Evolutionary conservation across 495 filamentous ascomycete genomes (phyloP), one percentile per base, ranked within the genome.

Genomic region (Penicillium crystallinum): DNA sequence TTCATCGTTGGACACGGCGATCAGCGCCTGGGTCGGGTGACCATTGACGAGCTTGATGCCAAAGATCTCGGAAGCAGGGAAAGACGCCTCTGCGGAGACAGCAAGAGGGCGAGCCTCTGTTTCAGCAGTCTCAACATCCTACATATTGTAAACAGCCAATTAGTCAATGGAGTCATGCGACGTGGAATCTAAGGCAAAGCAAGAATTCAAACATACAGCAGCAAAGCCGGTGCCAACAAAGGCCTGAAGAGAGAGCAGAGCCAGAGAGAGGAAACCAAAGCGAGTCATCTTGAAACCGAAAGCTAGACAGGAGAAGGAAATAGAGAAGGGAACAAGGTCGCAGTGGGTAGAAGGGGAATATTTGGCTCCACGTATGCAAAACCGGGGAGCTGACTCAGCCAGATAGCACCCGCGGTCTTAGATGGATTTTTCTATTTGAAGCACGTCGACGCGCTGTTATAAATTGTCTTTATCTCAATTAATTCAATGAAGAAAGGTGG

Each of bases 41-140:
- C 90, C 89, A 66, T 98, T 98, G 74, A 97, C 81, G 48, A 97
- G 83, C 80, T 96, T 96, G 56, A 97, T 82, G 56, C 93, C 93
- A 59, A 96, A 95, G 74, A 96, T 86, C 74, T 93, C 89, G 64
- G 88, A 82, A 29, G 88, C 79, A 37, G 90, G 89, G 81, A 97
- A 98, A 49, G 81, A 81, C 40, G 90, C 84, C 52, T 79, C 75
- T 57, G 93, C 79, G 17, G 83, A 79, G 65, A 95, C 83, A 56
- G 87, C 84, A 49, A 96, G 77, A 53, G 81, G 77, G 51, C 80
- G 74, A 15, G 77, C 69, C 25, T 74, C 73, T 56, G 72, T 56
- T 54, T 71, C 73, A 52, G 67, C 66, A 50, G 77, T 70, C 62
- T 78, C 78, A 52, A 75, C 54, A 56, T 75, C 70, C 69, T 75